Evolutionary conservation across 306 rosid genomes (phyloP).

Genomic region (Vigna radiata): DNA sequence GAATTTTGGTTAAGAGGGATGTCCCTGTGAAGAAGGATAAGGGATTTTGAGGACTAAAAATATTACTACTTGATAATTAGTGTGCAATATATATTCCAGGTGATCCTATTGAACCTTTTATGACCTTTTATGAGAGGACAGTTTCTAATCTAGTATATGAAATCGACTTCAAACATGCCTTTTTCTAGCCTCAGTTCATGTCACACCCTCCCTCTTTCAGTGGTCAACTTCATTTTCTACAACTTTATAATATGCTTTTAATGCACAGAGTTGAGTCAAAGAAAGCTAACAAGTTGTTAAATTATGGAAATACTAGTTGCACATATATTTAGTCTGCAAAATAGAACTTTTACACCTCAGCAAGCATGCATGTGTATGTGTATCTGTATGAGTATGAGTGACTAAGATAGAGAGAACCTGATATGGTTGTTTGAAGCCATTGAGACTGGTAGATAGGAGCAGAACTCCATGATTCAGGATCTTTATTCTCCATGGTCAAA

Average conservation of each 20-base stretch:
- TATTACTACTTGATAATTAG: neutral
- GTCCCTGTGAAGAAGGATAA: slow-evolving; percentile 11
- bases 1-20: slow-evolving; percentile 11
- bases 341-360: slow-evolving; percentile 19
- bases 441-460: slow-evolving; percentile 43
- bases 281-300: slow-evolving; percentile 6
- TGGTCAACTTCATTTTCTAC: slow-evolving; percentile 6
- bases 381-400: neutral
- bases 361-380: neutral
- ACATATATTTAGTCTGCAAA: slow-evolving; percentile 4
- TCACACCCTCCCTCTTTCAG: slow-evolving; percentile 5
- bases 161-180: slow-evolving; percentile 35
- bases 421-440: slow-evolving; percentile 59
- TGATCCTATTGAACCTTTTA: neutral
- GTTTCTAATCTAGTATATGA: slow-evolving; percentile 7
- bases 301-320: neutral
- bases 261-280: slow-evolving; percentile 32
- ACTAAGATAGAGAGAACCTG: slow-evolving; percentile 45
- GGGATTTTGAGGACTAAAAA: slow-evolving; percentile 20
- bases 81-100: neutral
- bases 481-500: slow-evolving; percentile 48
- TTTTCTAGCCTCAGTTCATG: slow-evolving; percentile 9
- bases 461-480: slow-evolving; percentile 40
- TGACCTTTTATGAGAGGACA: slow-evolving; percentile 3
- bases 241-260: slow-evolving; percentile 21